Evolutionary conservation across 768 basidiomycete genomes (phyloP).

Genomic region (Suillus hirtellus): DNA sequence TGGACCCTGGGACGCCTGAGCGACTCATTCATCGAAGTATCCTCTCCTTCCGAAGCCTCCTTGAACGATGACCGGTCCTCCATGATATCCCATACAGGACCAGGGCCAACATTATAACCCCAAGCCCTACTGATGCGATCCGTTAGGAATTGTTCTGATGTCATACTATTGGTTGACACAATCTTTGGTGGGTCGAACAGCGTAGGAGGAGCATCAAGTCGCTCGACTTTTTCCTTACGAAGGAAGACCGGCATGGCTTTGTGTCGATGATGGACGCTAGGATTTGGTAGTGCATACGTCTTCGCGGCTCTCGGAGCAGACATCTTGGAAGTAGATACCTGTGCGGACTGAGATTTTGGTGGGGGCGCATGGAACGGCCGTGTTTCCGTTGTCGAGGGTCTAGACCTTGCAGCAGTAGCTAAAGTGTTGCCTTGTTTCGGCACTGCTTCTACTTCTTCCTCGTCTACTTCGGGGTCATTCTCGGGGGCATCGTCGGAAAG

Average conservation of each 20-base stretch:
- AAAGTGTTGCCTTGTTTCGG: constrained; percentile 15
- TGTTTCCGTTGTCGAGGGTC: constrained; percentile 17
- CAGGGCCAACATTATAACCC: constrained; percentile 73
- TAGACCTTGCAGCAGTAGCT: constrained; percentile 8
- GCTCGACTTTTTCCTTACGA: constrained; percentile 52
- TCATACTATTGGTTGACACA: constrained; percentile 57
- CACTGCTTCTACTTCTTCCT: constrained; percentile 22
- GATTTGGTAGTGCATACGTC: constrained; percentile 60
- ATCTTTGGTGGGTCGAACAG: constrained; percentile 48
- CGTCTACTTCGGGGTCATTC: constrained; percentile 32
- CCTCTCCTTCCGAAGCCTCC: constrained; percentile 44
- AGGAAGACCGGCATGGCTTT: constrained; percentile 62
- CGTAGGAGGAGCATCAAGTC: constrained; percentile 50
- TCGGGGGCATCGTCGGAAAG: constrained; percentile 30
- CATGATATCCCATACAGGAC: constrained; percentile 75
- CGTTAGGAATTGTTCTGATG: constrained; percentile 44
- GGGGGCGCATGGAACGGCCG: constrained; percentile 24
- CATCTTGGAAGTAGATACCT: constrained; percentile 11
- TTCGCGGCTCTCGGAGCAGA: constrained; percentile 30
- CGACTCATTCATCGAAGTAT: constrained; percentile 42
- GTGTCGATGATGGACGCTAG: constrained; percentile 73
- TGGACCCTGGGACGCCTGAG: constrained; percentile 63
- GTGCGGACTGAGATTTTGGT: constrained; percentile 14
- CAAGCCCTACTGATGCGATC: constrained; percentile 65
- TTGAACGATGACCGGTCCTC: constrained; percentile 83